Conservation (phyloP, 768 basidiomycete genomes). For the Roridomyces roridus region DNA sequence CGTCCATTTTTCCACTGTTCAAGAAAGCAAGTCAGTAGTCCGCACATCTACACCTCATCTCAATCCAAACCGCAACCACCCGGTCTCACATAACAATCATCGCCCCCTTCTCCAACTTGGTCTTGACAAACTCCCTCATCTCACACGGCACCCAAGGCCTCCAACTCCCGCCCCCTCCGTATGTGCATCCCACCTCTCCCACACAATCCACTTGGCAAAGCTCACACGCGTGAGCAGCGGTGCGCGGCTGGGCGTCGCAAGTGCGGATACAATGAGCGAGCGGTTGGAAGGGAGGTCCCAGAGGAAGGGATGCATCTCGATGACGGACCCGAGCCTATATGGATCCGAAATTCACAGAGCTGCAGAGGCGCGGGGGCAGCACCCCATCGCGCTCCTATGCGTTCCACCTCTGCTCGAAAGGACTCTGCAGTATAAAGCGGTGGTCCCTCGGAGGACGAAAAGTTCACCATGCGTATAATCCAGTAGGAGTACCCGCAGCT, state of each 20-base stretch:
- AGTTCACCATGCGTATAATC: slow-evolving; percentile 18
- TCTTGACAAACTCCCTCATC: background rate
- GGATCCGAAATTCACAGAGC: slow-evolving; percentile 12
- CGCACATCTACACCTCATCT: too few relatives aligned
- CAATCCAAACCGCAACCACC: background rate
- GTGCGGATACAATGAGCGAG: background rate
- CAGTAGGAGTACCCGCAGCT: slow-evolving; percentile 8
- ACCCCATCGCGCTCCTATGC: background rate
- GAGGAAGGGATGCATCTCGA: slow-evolving; percentile 5
- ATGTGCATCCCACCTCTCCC: slow-evolving; percentile 6
- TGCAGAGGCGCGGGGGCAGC: background rate
- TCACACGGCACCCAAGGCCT: slow-evolving; percentile 12
- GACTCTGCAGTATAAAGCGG: background rate
- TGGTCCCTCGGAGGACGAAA: background rate
- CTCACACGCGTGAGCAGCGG: background rate
- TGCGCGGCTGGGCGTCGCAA: too few relatives aligned
- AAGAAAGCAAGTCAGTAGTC: too few relatives aligned
- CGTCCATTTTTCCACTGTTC: too few relatives aligned
- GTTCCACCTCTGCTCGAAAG: background rate
- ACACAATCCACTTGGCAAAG: slow-evolving; percentile 3
- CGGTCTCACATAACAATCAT: background rate
- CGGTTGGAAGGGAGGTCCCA: slow-evolving; percentile 17
- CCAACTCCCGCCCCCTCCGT: background rate
- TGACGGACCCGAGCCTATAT: too few relatives aligned
- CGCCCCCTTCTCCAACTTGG: background rate